A percentile compares a stretch with the other conserved stretches of the same genome.
Evolutionary conservation across 225 moss, liverwort and hornwort genomes (phyloP).

Genomic region (Pseudoscleropodium purum): DNA sequence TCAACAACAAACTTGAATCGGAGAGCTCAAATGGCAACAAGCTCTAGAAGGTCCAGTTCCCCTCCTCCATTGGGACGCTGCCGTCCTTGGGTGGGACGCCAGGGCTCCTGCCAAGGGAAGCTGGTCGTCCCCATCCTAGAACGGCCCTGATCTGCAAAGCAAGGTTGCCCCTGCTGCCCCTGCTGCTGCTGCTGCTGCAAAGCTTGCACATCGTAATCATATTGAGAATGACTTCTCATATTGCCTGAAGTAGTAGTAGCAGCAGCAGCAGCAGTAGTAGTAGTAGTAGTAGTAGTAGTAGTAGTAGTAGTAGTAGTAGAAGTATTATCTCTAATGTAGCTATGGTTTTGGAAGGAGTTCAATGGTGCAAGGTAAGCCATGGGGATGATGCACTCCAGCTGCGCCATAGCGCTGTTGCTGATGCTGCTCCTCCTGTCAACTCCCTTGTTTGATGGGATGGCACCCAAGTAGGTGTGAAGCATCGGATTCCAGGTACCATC

Average conservation of each 20-base stretch:
- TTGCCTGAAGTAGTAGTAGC: neutral
- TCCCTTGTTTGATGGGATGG: neutral
- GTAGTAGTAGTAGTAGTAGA: too few species aligned
- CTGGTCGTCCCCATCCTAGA: neutral
- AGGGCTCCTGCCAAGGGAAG: neutral
- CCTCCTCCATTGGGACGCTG: neutral
- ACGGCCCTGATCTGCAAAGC: neutral
- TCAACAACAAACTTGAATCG: neutral
- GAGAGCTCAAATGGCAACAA: neutral
- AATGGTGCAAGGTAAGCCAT: constrained; percentile 17
- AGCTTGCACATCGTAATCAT: neutral
- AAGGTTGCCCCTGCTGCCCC: neutral
- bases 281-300: too few species aligned
- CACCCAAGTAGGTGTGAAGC: neutral
- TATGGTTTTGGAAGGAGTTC: constrained; percentile 26
- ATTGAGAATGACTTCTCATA: neutral
- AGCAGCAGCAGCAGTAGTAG: too few species aligned
- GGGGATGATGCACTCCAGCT: constrained; percentile 2
- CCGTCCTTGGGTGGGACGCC: neutral
- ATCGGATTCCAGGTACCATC: neutral
- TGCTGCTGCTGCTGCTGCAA: neutral
- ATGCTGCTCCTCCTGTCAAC: neutral
- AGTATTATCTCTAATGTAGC: neutral
- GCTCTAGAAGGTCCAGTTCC: constrained; percentile 15
- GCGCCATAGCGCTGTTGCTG: neutral